Base-by-base conservation (phyloP, 192 early-diverging fungal species). In the Backusella luteola region DNA sequence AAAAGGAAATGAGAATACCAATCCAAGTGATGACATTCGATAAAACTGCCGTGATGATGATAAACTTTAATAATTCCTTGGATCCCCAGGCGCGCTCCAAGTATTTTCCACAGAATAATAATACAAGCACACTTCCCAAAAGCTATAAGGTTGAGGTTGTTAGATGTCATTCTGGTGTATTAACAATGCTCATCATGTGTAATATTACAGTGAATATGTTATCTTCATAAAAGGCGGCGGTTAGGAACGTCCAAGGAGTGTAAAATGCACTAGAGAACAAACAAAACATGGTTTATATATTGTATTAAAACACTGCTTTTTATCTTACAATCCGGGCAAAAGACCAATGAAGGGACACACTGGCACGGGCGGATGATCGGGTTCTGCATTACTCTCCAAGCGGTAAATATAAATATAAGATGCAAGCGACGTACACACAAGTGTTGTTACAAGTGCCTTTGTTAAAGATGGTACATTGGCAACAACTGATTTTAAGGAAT, bases 61-160 rank as follows among this genome's bases (percentile, higher is more conserved):
- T 70, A 78, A 92, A 93, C 68, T 90, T 90, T n/a, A 90, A 76
- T 68, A 94, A 90, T 69, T 93, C 90, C 69, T 89, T 88, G 32
- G 87, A 82, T 11, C 95, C 95, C 94, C 95, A 98, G 71, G 88
- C 87, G 26, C 89, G 85, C 80, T 96, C 97, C 77, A 97, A 85
- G 80, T 95, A 97, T 76, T 90, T 87, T 44, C 95, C 96, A 74
- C 84, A 78, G 15, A 88, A 77, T 19, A 91, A 69, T 4, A 92
- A 71, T 9, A 79, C 73, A 2, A 79, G 52, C 5, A 76, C 29
- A 76, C 85, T 87, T 41, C 77, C 78, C 34, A 87, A 14, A 52
- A 87, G 79, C 84, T 90, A 85, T 21, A n/a, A 69, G 69, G 53
- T 66, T 6, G 19, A 36, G 26, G 19, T 56, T 56, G 21, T 56